phyloP scores from a whole-genome alignment of 2,329 filamentous ascomycete species.

The Neonectria faginata region DNA sequence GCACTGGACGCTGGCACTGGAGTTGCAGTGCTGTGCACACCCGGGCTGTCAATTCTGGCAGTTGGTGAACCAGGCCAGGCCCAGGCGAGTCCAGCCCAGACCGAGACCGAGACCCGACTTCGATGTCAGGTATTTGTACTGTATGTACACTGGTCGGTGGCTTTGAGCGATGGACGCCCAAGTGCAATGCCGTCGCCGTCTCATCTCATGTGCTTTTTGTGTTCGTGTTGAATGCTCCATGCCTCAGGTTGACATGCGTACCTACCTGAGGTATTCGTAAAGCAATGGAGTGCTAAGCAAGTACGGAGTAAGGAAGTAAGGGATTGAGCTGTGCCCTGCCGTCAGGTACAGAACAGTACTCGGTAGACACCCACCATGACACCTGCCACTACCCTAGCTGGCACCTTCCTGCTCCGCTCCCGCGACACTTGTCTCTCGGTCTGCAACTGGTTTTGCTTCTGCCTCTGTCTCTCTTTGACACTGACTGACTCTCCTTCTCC shows the following conservation, averaged over 20 bases:
- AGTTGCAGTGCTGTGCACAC: slow-evolving; percentile 3
- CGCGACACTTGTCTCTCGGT: slow-evolving; percentile 1
- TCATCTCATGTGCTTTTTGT: slow-evolving; percentile 11
- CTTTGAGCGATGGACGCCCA: slow-evolving; percentile 2
- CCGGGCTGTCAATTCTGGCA: slow-evolving; percentile 4
- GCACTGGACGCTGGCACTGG: no score
- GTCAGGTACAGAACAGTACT: slow-evolving; percentile 2
- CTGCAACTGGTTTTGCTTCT: not conserved
- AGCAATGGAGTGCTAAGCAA: not conserved
- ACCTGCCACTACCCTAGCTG: slow-evolving; percentile 12
- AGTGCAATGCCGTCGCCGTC: slow-evolving; percentile 13
- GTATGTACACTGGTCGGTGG: not conserved
- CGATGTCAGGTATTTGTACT: not conserved
- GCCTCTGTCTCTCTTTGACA: not conserved
- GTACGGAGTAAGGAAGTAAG: not conserved
- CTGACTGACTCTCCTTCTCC: not conserved
- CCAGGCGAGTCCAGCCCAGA: not conserved
- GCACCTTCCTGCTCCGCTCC: slow-evolving; percentile 7
- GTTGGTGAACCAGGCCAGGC: not conserved
- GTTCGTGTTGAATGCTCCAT: no score
- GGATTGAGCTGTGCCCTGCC: not conserved
- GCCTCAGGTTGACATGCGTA: not conserved
- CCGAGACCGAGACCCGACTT: slow-evolving; percentile 7
- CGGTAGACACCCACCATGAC: slow-evolving; percentile 13
- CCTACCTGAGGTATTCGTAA: not conserved